phyloP scores from a whole-genome alignment of 2,329 filamentous ascomycete species.

The Aspergillus thermomutatus region DNA sequence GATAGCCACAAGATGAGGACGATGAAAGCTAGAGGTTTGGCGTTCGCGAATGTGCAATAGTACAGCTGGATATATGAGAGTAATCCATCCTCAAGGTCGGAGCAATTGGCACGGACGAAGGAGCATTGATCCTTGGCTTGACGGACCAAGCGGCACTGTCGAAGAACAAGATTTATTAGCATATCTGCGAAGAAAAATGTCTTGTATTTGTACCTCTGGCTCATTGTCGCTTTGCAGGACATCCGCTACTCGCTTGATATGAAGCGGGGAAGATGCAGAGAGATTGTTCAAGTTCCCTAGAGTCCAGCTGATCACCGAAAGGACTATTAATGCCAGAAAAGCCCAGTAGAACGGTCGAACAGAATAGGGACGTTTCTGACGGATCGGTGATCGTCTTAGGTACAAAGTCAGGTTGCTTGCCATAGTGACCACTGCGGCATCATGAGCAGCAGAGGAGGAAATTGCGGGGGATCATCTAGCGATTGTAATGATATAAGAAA shows the following conservation, averaged over 20 bases:
- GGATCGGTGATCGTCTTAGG: conserved; percentile 18
- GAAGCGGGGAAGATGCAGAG: background rate
- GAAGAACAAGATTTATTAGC: background rate
- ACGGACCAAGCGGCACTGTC: conserved; percentile 75
- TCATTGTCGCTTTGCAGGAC: conserved; percentile 19
- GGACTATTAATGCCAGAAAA: conserved; percentile 34
- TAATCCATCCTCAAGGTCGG: conserved; percentile 84
- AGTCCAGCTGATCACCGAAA: conserved; percentile 31
- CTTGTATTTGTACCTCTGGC: conserved; percentile 24
- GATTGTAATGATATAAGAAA: background rate
- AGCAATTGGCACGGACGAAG: conserved; percentile 78
- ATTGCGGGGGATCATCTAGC: background rate
- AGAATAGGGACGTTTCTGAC: conserved; percentile 36
- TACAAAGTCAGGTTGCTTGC: conserved; percentile 19
- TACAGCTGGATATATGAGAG: conserved; percentile 86
- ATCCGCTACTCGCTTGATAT: background rate
- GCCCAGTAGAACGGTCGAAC: conserved; percentile 47
- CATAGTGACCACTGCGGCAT: conserved; percentile 28
- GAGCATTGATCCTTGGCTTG: conserved; percentile 75
- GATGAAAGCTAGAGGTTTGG: conserved; percentile 72
- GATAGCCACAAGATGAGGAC: conserved; percentile 79
- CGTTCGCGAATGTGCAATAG: conserved; percentile 72
- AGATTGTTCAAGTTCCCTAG: conserved; percentile 11
- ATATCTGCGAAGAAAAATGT: conserved; percentile 1
- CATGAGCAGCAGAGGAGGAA: conserved; percentile 18